Percentiles rank a stretch among this genome's conserved stretches.
Evolutionary conservation across 2,329 filamentous ascomycete genomes (phyloP).

Genomic region (Magnaporthales sp.): DNA sequence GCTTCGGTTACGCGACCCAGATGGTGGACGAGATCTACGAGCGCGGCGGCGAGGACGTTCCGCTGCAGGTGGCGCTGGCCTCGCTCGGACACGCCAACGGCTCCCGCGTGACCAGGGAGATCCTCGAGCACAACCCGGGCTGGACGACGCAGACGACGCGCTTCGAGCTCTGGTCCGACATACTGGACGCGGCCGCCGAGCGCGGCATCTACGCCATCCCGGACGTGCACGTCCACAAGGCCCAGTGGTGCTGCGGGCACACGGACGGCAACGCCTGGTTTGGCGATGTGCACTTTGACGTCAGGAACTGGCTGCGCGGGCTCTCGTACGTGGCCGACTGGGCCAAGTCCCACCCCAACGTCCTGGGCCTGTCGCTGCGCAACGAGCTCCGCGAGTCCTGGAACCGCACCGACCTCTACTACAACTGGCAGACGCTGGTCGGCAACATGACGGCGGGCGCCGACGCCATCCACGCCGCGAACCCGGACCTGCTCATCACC

Average conservation of each 20-base stretch:
- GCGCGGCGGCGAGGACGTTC: slow-evolving; percentile 27
- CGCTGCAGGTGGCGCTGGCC: slow-evolving; percentile 27
- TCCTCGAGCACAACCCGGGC: slow-evolving; percentile 38
- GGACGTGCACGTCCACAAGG: slow-evolving; percentile 30
- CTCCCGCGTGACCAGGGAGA: slow-evolving; percentile 32
- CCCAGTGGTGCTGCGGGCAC: slow-evolving; percentile 35
- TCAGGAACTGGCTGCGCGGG: slow-evolving; percentile 44
- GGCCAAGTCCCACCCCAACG: slow-evolving; percentile 27
- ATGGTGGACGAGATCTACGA: slow-evolving; percentile 43
- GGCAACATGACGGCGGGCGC: slow-evolving; percentile 33
- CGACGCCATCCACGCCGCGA: slow-evolving; percentile 32
- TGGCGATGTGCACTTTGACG: slow-evolving; percentile 44
- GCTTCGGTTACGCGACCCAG: slow-evolving; percentile 45
- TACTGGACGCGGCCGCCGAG: slow-evolving; percentile 22
- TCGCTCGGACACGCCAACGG: slow-evolving; percentile 37
- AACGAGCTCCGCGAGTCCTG: slow-evolving; percentile 30
- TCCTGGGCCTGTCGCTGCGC: slow-evolving; percentile 30
- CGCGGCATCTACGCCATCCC: slow-evolving; percentile 30
- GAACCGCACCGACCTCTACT: slow-evolving; percentile 25
- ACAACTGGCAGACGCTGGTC: slow-evolving; percentile 37
- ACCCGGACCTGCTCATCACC: slow-evolving; percentile 35
- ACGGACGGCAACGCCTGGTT: slow-evolving; percentile 46
- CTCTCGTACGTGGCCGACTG: slow-evolving; percentile 40
- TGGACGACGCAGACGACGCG: slow-evolving; percentile 39
- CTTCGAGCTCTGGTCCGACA: slow-evolving; percentile 30